Percentiles rank a stretch among this genome's conserved stretches.
phyloP scores from a whole-genome alignment of 129 eudicot species.

The Artemisia annua region DNA sequence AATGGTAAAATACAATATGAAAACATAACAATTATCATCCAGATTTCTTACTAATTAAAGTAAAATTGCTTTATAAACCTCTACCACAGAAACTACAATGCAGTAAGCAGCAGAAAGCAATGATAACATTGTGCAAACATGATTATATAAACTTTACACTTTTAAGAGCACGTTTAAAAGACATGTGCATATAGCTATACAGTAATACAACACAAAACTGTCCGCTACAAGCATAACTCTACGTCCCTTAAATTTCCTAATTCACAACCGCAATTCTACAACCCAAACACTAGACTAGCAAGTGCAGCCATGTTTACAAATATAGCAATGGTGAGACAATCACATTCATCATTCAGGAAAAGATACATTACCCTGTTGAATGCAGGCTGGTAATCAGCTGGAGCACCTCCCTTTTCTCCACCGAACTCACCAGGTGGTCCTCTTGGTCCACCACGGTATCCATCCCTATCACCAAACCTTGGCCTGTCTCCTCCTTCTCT shows the following conservation, averaged over 20 bases:
- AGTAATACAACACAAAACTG: too few species aligned
- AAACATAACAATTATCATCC: too few species aligned
- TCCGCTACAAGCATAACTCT: too few species aligned
- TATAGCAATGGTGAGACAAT: not conserved
- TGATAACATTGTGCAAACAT: too few species aligned
- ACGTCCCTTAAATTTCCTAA: too few species aligned
- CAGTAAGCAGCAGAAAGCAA: not conserved
- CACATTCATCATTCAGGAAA: not conserved
- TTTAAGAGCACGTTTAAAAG: too few species aligned
- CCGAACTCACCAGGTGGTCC: conserved; percentile 75
- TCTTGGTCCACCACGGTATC: conserved; percentile 90
- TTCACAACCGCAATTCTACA: too few species aligned
- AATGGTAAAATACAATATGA: too few species aligned
- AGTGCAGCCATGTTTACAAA: not conserved
- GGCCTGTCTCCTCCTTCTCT: conserved; percentile 85
- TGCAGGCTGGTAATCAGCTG: conserved; percentile 79
- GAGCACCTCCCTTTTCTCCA: conserved; percentile 82
- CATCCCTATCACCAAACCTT: conserved; percentile 83
- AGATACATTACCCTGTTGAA: conserved; percentile 54
- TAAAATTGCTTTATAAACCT: not conserved
- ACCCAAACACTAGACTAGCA: too few species aligned
- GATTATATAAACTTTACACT: too few species aligned
- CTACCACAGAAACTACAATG: not conserved
- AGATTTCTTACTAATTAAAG: too few species aligned
- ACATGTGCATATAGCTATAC: too few species aligned